Evolutionary conservation across 1,139 yeast species (phyloP), one percentile per base, ranked within the genome.

Genomic region (Kodamaea derodonti): DNA sequence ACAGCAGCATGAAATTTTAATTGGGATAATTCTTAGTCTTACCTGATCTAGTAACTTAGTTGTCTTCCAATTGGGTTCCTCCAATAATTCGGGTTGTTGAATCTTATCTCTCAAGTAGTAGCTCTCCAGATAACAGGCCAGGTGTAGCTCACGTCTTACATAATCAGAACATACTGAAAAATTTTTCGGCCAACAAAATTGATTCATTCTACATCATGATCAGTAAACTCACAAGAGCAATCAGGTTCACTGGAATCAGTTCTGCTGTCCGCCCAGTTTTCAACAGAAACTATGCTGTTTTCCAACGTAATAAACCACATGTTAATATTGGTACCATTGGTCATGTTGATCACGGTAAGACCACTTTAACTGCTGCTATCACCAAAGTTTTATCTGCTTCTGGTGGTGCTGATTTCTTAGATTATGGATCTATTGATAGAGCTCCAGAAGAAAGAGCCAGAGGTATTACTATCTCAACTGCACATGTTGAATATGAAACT

Each of bases 371-470:
- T 42, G 97, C 98, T 46, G 97, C 98, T 55, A 90, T 92, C 72
- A 92, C 98, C 69, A 92, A 92, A 73, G 92, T 87, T 41, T 76
- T 92, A 48, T 75, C 97, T 35, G 78, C 75, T 52, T 75, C 75
- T 56, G 97, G 97, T 59, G 95, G 95, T 59, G 97, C 97, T 45
- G 72, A 69, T 54, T 92, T 90, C 76, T 76, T 88, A 71, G 97
- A 92, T 64, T 92, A 92, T 62, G 75, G 87, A 39, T 68, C 97
- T 43, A 92, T 92, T 57, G 98, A 92, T 69, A 86, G 87, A 70
- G 98, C 98, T 35, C 98, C 98, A 48, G 98, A 92, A 73, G 98
- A 92, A 76, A 84, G 96, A 72, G 97, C 96, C 39, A 88, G 98
- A 78, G 98, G 98, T 80, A 92, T 92, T 65, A 92, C 98, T 47